These are phyloP conservation scores for Dissoconium aciculare DNA, from an alignment of 2,329 filamentous ascomycete species.

Conservation along the genomic window DNA sequence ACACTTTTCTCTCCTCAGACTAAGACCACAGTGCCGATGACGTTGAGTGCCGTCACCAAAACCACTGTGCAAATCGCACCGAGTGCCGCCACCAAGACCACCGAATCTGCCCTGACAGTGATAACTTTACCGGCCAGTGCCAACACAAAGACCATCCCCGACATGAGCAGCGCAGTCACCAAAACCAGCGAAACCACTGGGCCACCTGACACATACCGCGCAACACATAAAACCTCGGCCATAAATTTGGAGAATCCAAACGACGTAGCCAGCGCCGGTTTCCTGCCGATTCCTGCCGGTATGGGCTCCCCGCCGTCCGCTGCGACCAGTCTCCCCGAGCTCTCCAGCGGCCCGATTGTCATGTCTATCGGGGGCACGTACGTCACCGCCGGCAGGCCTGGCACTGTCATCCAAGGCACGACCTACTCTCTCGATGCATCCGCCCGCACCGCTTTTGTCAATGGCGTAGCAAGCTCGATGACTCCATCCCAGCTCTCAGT, in stretches of 20 bases:
- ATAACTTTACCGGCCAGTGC: too few relatives aligned
- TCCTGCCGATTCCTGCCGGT: too few relatives aligned
- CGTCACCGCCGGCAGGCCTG: not conserved
- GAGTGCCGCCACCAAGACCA: too few relatives aligned
- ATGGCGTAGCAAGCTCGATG: not conserved
- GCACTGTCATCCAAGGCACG: not conserved
- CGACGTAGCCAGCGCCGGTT: not conserved
- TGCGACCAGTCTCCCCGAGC: not conserved
- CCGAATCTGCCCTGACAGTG: too few relatives aligned
- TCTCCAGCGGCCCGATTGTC: not conserved
- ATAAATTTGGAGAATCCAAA: not conserved
- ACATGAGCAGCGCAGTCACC: too few relatives aligned
- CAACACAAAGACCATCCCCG: too few relatives aligned
- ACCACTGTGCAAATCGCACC: too few relatives aligned
- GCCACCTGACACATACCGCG: not conserved
- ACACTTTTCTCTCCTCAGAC: too few relatives aligned
- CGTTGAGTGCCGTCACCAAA: too few relatives aligned
- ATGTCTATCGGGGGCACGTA: not conserved
- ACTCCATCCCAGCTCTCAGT: not conserved
- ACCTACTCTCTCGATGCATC: conserved; percentile 2
- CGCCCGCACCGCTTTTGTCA: not conserved
- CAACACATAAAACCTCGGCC: not conserved
- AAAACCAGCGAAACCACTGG: not conserved
- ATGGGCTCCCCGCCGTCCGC: not conserved
- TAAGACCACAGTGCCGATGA: too few relatives aligned